phyloP scores from a whole-genome alignment of 1,284 basidiomycete genomes.

The Apiotrichum sp. region DNA sequence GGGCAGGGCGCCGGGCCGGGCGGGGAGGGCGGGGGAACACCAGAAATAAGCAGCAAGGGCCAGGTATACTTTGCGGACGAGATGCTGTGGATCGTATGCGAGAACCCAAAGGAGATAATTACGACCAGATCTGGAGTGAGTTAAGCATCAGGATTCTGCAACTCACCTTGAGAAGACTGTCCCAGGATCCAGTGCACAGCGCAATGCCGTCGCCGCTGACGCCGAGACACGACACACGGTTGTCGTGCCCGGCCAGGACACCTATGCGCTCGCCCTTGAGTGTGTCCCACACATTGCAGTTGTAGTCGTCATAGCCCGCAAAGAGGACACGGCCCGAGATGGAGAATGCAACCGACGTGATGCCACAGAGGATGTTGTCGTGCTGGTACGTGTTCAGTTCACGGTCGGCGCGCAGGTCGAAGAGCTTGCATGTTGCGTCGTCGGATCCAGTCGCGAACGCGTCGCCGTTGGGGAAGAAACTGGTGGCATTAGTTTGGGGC shows the following conservation, averaged over 20 bases:
- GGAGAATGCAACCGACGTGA: constrained; percentile 97
- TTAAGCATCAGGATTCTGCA: neutral
- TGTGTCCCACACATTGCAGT: constrained; percentile 99
- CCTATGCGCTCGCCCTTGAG: constrained; percentile 96
- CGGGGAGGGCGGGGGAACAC: too few relatives aligned
- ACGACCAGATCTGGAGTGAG: constrained; percentile 16
- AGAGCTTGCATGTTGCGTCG: constrained; percentile 95
- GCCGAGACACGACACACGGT: constrained; percentile 92
- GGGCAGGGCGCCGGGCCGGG: too few relatives aligned
- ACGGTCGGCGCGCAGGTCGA: constrained; percentile 94
- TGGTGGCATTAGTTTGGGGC: constrained; percentile 34
- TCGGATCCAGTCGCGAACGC: constrained; percentile 98
- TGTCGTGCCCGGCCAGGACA: constrained; percentile 94
- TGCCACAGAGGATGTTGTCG: constrained; percentile 96
- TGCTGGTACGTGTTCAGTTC: constrained; percentile 95
- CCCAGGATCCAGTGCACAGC: constrained; percentile 97
- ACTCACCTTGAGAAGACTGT: constrained; percentile 86
- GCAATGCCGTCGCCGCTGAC: constrained; percentile 96
- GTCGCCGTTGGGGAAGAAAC: constrained; percentile 98
- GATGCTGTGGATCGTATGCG: neutral
- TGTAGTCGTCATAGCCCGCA: constrained; percentile 99
- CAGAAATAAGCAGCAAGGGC: neutral
- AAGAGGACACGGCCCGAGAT: constrained; percentile 94
- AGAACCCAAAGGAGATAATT: neutral
- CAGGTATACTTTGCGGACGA: neutral